Conservation (phyloP, 2,329 filamentous ascomycete genomes). For the Berkeleyomyces rouxiae region DNA sequence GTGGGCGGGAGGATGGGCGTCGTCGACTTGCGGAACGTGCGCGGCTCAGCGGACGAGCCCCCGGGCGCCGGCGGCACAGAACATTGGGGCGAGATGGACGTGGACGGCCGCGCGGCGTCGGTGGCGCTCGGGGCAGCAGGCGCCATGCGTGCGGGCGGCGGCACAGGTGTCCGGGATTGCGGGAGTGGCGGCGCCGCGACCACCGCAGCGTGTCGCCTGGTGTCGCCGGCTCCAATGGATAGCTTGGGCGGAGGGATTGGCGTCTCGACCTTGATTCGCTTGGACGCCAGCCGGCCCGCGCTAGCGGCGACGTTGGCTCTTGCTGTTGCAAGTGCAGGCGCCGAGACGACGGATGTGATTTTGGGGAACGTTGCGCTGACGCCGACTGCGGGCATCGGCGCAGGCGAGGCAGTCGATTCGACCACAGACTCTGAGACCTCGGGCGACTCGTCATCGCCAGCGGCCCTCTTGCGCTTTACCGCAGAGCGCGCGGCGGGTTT, state of each 20-base stretch:
- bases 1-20: slow-evolving; percentile 24
- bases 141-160: slow-evolving; percentile 13
- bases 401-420: neutral
- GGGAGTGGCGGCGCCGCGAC: neutral
- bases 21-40: slow-evolving; percentile 13
- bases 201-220: slow-evolving; percentile 17
- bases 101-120: neutral
- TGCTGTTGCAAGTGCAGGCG: slow-evolving; percentile 21
- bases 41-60: neutral
- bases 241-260: slow-evolving; percentile 33
- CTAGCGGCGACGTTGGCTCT: slow-evolving; percentile 14
- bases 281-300: slow-evolving; percentile 17
- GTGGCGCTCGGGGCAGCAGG: neutral
- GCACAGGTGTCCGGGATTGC: slow-evolving; percentile 27
- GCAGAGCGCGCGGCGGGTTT: neutral
- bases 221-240: slow-evolving; percentile 14
- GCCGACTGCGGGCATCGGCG: slow-evolving; percentile 5
- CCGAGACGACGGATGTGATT: neutral
- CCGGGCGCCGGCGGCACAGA: neutral
- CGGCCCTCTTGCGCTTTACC: slow-evolving; percentile 5
- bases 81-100: neutral
- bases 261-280: slow-evolving; percentile 41
- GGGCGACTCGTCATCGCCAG: slow-evolving; percentile 7
- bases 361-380: neutral
- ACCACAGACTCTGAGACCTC: neutral